Percentiles rank a stretch among this genome's conserved stretches.
phyloP scores from a whole-genome alignment of 345 rosid genomes.

The Turritis glabra region DNA sequence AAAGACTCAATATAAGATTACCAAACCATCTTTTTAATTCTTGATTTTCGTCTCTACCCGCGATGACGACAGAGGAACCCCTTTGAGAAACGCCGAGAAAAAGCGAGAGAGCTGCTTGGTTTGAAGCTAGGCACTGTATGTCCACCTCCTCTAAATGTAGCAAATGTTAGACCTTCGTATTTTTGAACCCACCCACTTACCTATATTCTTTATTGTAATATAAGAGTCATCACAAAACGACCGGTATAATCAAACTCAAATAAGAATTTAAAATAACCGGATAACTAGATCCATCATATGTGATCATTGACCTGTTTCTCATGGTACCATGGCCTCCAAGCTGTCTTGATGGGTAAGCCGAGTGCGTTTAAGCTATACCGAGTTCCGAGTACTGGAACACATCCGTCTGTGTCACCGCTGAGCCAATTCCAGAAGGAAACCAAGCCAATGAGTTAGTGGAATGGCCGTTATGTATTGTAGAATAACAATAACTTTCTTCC shows the following conservation, averaged over 20 bases:
- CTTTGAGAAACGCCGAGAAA: conserved; percentile 69
- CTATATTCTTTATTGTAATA: too few species aligned
- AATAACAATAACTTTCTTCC: too few species aligned
- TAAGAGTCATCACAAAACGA: background rate
- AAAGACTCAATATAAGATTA: background rate
- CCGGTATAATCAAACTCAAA: background rate
- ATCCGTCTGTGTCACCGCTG: conserved; percentile 96
- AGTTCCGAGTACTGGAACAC: conserved; percentile 87
- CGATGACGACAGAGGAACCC: conserved; percentile 48
- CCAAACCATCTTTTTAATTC: background rate
- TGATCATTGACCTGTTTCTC: conserved; percentile 56
- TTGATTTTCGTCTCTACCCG: conserved; percentile 6
- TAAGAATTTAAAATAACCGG: background rate
- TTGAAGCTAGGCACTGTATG: conserved; percentile 87
- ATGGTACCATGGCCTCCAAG: conserved; percentile 97
- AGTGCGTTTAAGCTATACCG: conserved; percentile 66
- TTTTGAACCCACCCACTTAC: conserved; percentile 94
- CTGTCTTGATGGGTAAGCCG: conserved; percentile 57
- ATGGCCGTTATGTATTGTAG: too few species aligned
- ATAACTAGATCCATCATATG: background rate
- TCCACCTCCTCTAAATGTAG: conserved; percentile 94
- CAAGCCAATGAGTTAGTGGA: too few species aligned
- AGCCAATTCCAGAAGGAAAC: background rate
- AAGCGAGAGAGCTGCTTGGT: conserved; percentile 74
- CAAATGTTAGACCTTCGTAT: conserved; percentile 77